These are phyloP conservation scores for Testicularia cyperi DNA, from an alignment of 1,284 basidiomycete species.

Conservation along the genomic window DNA sequence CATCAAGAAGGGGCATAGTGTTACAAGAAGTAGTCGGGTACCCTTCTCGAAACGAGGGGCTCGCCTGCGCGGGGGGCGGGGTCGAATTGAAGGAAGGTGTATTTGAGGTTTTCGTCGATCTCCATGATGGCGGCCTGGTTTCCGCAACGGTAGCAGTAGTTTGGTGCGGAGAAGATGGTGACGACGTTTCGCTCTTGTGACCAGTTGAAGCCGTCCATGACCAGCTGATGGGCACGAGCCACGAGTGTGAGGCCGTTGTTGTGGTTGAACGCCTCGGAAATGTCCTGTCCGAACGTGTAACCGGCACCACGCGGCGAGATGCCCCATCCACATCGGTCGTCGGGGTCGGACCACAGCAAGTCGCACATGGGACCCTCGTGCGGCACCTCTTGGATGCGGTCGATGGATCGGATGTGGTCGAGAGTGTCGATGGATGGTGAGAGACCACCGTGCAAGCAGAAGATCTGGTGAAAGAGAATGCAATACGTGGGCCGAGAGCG, in stretches of 20 bases:
- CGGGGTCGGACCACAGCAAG: conserved; percentile 97
- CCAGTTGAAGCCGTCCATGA: conserved; percentile 99
- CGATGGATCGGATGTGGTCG: conserved; percentile 96
- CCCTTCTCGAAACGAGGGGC: conserved; percentile 93
- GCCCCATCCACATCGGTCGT: conserved; percentile 99
- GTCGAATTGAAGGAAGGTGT: conserved; percentile 98
- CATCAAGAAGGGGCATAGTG: too few species aligned
- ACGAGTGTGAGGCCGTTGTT: conserved; percentile 98
- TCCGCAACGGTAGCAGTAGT: conserved; percentile 90
- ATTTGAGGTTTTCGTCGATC: conserved; percentile 97
- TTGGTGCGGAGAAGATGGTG: conserved; percentile 95
- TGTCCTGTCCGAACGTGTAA: conserved; percentile 99
- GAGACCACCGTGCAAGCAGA: conserved; percentile 96
- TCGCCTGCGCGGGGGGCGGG: conserved; percentile 97
- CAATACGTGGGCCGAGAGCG: background rate
- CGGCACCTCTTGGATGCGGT: conserved; percentile 97
- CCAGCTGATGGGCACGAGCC: conserved; percentile 65
- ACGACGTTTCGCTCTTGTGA: conserved; percentile 99
- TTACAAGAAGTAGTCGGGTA: conserved; percentile 71
- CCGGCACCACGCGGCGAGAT: conserved; percentile 98
- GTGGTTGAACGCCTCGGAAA: conserved; percentile 96
- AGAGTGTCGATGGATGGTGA: conserved; percentile 99
- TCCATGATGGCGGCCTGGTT: conserved; percentile 99
- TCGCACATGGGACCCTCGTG: conserved; percentile 99
- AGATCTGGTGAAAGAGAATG: conserved; percentile 68